Evolutionary conservation across 2,329 filamentous ascomycete genomes (phyloP), one percentile per base, ranked within the genome.

Genomic region (Neonectria magnoliae): DNA sequence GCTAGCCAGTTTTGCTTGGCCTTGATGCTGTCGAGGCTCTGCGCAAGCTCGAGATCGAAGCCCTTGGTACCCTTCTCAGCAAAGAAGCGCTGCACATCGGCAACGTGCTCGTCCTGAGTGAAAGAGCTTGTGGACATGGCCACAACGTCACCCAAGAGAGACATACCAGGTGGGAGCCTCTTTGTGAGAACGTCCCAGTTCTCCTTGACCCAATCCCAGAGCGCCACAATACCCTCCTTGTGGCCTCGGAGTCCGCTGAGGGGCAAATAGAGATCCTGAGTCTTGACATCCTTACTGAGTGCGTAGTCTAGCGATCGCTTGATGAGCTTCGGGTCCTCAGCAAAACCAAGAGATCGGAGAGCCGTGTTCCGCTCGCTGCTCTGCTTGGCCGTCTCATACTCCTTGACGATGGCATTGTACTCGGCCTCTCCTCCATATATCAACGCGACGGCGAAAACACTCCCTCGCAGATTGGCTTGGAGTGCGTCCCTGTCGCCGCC

Each of bases 231-330:
- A 71, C 95, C 95, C 47, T 90, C 88, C 8, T 89, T 82, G 76
- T 97, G 93, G 57, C 87, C 88, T 63, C 94, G 89, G 29, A 98
- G 87, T 8, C 92, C 92, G 36, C 89, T 88, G 42, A 96, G 87
- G 1, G 95, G 94, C 77, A 97, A 89, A 82, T 97, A 98, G 69
- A 98, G 90, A 78, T 98, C 95, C 79, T 98, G 95, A 69, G 92
- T 93, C 84, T 97, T 97, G 80, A 98, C 91, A 71, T 97, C 91
- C 66, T 90, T 88, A 77, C 89, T 89, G 62, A 94, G 85, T 33
- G 94, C 86, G 68, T 98, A 84, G 31, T 84, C 87, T 14, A 98
- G 86, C 3, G 94, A 95, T 66, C 89, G 88, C 82, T 96, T 83
- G 77, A 98, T 95, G 53, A 98, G 87, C 69, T 91, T 88, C 1